Percentiles rank a stretch among this genome's conserved stretches.
phyloP scores from a whole-genome alignment of 23 red algal species.

The Pyropia yezoensis region DNA sequence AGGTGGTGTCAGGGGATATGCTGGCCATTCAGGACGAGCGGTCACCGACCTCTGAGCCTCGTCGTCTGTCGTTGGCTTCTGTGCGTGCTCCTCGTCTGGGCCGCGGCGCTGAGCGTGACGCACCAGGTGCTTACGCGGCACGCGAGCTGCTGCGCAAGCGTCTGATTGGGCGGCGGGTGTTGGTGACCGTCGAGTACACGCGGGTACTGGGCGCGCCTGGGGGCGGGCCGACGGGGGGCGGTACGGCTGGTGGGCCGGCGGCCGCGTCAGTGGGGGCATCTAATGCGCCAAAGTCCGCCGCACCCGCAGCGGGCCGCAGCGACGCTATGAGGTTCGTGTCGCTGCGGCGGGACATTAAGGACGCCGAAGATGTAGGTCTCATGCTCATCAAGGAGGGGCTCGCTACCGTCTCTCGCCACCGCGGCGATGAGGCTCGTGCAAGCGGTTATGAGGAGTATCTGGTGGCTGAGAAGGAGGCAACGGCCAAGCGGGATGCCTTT shows the following conservation, averaged over 20 bases:
- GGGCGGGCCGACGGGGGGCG: too few relatives aligned
- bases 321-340: constrained; percentile 53
- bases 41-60: constrained; percentile 7
- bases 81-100: constrained; percentile 48
- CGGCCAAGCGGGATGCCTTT: constrained; percentile 6
- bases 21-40: constrained; percentile 46
- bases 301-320: constrained; percentile 26
- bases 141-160: constrained; percentile 36
- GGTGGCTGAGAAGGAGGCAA: constrained; percentile 55
- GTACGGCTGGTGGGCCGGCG: too few relatives aligned
- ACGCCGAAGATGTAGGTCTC: constrained; percentile 49
- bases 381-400: constrained; percentile 54
- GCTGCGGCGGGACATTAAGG: constrained; percentile 41
- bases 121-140: not conserved
- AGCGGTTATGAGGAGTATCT: constrained; percentile 69
- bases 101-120: constrained; percentile 10
- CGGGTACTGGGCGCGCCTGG: constrained; percentile 1
- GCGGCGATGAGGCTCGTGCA: constrained; percentile 59
- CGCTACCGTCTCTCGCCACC: constrained; percentile 51
- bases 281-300: not conserved
- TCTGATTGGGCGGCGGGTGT: constrained; percentile 43
- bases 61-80: constrained; percentile 42
- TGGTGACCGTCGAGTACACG: constrained; percentile 49
- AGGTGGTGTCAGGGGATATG: constrained; percentile 59
- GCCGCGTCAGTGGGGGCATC: too few relatives aligned